Conservation (phyloP, 2,329 filamentous ascomycete species). For the Dichotomopilus funicola region DNA sequence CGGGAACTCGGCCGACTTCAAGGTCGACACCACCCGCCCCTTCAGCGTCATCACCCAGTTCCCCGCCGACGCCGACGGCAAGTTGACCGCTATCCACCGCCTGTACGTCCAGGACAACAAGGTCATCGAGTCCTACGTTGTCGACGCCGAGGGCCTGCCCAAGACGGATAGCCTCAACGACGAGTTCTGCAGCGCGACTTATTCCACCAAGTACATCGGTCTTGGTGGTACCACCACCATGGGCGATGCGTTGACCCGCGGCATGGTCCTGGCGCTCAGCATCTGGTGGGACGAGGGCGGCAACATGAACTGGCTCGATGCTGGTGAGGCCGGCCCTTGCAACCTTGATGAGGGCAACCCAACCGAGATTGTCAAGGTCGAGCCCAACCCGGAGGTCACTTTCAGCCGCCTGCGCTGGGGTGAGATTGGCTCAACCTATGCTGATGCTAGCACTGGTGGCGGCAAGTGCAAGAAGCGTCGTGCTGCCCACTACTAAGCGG, state of each 20-base stretch:
- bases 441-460: not conserved
- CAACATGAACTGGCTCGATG: slow-evolving; percentile 54
- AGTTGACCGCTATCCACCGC: slow-evolving; percentile 40
- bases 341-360: slow-evolving; percentile 48
- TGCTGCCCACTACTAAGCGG: too few species aligned
- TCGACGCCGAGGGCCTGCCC: slow-evolving; percentile 11
- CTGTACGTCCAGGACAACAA: slow-evolving; percentile 43
- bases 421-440: slow-evolving; percentile 38
- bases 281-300: slow-evolving; percentile 49
- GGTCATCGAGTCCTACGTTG: slow-evolving; percentile 34
- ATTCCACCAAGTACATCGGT: slow-evolving; percentile 24
- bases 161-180: slow-evolving; percentile 17
- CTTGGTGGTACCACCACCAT: slow-evolving; percentile 26
- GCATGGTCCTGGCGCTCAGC: slow-evolving; percentile 48
- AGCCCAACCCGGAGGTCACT: slow-evolving; percentile 43
- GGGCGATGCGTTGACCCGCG: slow-evolving; percentile 36
- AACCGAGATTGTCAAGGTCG: slow-evolving; percentile 35
- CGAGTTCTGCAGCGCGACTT: slow-evolving; percentile 20
- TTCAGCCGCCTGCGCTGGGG: slow-evolving; percentile 53
- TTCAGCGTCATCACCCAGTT: slow-evolving; percentile 44
- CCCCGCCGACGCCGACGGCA: slow-evolving; percentile 28
- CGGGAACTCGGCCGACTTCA: slow-evolving; percentile 17
- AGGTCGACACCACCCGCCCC: slow-evolving; percentile 25
- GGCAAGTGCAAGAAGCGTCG: not conserved
- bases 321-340: slow-evolving; percentile 46